A percentile compares a stretch with the other conserved stretches of the same genome.
Evolutionary conservation across 176 grass and related monocot genomes (phyloP).

Genomic region (Calamus simplicifolius): DNA sequence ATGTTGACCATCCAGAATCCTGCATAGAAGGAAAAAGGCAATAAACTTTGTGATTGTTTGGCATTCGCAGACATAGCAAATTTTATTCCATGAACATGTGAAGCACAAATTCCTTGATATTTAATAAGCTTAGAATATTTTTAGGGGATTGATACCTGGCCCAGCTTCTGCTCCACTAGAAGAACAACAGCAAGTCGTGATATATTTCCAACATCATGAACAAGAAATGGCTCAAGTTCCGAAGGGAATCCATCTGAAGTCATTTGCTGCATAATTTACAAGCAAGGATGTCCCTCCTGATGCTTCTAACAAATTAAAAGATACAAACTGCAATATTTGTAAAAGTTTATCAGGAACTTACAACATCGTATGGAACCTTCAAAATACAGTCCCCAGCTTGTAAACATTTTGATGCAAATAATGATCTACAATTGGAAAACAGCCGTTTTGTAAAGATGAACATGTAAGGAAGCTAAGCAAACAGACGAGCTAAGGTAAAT

Average conservation of each 20-base stretch:
- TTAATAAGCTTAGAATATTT: too few relatives aligned
- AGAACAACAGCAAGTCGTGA: slow-evolving; percentile 33
- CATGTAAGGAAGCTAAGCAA: background rate
- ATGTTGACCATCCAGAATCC: slow-evolving; percentile 38
- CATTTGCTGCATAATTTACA: slow-evolving; percentile 30
- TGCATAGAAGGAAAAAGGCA: slow-evolving; percentile 13
- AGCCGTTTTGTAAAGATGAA: background rate
- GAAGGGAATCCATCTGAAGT: slow-evolving; percentile 29
- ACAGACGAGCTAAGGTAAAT: background rate
- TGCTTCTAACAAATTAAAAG: background rate
- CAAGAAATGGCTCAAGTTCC: slow-evolving; percentile 18
- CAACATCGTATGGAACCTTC: slow-evolving; percentile 31
- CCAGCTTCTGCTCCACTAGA: slow-evolving; percentile 37
- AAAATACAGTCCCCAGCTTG: slow-evolving; percentile 37
- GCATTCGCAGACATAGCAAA: too few relatives aligned
- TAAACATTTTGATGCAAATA: slow-evolving; percentile 35
- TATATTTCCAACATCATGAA: slow-evolving; percentile 12
- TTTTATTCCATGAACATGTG: too few relatives aligned
- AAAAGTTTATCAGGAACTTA: slow-evolving; percentile 21
- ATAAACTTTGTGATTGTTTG: background rate
- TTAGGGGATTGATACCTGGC: slow-evolving; percentile 14
- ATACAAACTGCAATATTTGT: background rate
- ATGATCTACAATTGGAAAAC: slow-evolving; percentile 22
- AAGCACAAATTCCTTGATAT: too few relatives aligned
- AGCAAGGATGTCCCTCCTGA: background rate